Evolutionary conservation across 306 rosid species (phyloP).

Genomic region (Malus domestica): DNA sequence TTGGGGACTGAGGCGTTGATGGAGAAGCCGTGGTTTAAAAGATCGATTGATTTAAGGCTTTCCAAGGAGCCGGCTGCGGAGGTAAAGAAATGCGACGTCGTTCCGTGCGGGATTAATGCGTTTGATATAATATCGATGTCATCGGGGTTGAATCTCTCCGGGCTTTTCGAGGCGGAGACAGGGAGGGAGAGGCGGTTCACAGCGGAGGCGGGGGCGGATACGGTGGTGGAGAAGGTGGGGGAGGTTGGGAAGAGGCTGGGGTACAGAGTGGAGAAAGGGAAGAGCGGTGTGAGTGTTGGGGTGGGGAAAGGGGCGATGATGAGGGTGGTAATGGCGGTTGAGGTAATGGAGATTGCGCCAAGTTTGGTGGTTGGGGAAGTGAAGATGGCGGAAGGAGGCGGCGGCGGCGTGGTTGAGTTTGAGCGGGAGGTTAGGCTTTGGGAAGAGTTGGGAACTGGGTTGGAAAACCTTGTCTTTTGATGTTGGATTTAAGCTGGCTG

Average conservation of each 20-base stretch:
- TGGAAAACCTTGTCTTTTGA: conserved; percentile 40
- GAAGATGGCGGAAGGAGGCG: conserved; percentile 47
- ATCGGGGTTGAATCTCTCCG: conserved; percentile 71
- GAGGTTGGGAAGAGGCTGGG: conserved; percentile 53
- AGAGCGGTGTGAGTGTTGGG: conserved; percentile 44
- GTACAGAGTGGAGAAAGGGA: conserved; percentile 53
- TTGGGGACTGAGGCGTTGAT: conserved; percentile 33
- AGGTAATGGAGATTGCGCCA: conserved; percentile 42
- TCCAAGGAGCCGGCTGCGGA: conserved; percentile 18
- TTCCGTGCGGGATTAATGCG: conserved; percentile 45
- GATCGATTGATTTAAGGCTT: conserved; percentile 12
- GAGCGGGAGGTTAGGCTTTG: conserved; percentile 41
- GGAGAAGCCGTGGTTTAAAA: conserved; percentile 51
- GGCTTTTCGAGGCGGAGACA: conserved; percentile 47
- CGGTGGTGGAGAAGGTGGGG: conserved; percentile 52
- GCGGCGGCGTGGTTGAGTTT: conserved; percentile 40
- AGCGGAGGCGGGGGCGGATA: conserved; percentile 25
- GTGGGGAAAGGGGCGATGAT: conserved; percentile 32
- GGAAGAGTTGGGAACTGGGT: conserved; percentile 39
- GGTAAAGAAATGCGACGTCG: background rate
- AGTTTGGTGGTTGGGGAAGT: conserved; percentile 44
- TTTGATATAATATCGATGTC: conserved; percentile 91
- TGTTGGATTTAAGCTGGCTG: background rate
- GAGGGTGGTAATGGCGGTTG: conserved; percentile 46
- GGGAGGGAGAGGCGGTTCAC: conserved; percentile 51